Percentiles rank a stretch among this genome's conserved stretches.
These are phyloP conservation scores for Claviceps lovelessii DNA, from an alignment of 2,329 filamentous ascomycete species.

Conservation along the genomic window DNA sequence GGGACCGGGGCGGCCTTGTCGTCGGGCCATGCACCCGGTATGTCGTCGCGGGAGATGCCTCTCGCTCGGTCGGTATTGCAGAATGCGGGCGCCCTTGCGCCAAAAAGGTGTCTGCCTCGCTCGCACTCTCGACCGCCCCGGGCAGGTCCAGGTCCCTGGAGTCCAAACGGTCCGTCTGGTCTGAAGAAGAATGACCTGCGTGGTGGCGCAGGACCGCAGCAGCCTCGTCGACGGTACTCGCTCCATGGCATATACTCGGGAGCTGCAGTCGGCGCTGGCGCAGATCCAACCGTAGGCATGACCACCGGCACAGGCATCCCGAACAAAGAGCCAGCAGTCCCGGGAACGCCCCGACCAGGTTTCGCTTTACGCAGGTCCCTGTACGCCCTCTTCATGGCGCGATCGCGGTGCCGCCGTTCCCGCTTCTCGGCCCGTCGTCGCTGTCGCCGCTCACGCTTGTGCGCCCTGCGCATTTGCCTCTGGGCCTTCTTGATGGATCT, in stretches of 20 bases:
- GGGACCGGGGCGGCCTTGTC: conserved; percentile 8
- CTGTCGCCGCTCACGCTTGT: conserved; percentile 16
- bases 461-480: conserved; percentile 17
- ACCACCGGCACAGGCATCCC: conserved; percentile 1
- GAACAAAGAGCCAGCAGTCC: not conserved
- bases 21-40: conserved; percentile 22
- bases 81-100: conserved; percentile 3
- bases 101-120: not conserved
- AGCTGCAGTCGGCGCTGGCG: conserved; percentile 1
- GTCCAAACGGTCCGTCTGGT: not conserved
- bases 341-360: conserved; percentile 4
- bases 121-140: not conserved
- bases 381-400: conserved; percentile 16
- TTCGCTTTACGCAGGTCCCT: conserved; percentile 15
- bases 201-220: not conserved
- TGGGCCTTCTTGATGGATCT: conserved; percentile 20
- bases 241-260: not conserved
- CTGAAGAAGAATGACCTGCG: not conserved
- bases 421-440: conserved; percentile 18
- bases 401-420: conserved; percentile 18
- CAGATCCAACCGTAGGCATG: not conserved
- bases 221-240: not conserved
- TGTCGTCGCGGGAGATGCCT: not conserved
- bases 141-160: not conserved
- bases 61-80: not conserved